Percentiles rank a stretch among this genome's conserved stretches.
Evolutionary conservation across 352 stramenopile genomes (phyloP).

Genomic region (Phytophthora idaei): DNA sequence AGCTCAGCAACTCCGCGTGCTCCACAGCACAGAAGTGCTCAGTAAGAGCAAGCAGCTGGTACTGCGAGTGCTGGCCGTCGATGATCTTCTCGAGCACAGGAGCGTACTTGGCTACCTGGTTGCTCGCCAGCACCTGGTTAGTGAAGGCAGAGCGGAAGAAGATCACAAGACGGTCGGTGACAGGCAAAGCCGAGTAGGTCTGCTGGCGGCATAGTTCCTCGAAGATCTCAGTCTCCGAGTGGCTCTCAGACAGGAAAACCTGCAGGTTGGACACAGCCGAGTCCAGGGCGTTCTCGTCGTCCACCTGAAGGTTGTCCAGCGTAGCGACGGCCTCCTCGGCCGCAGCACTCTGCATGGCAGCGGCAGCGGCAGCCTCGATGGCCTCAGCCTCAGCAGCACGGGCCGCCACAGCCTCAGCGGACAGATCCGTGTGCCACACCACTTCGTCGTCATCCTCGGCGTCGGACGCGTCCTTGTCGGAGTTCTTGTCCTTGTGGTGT

Average conservation of each 20-base stretch:
- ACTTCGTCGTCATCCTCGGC: slow-evolving; percentile 75
- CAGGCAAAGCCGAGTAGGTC: slow-evolving; percentile 90
- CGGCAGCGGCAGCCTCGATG: slow-evolving; percentile 77
- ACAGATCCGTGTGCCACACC: slow-evolving; percentile 89
- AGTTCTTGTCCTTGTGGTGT: slow-evolving; percentile 83
- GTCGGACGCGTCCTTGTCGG: slow-evolving; percentile 69
- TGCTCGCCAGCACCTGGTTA: slow-evolving; percentile 90
- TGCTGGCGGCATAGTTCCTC: slow-evolving; percentile 95
- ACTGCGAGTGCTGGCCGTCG: slow-evolving; percentile 89
- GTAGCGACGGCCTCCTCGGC: slow-evolving; percentile 70
- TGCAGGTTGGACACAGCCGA: slow-evolving; percentile 72
- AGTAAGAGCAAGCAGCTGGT: slow-evolving; percentile 92
- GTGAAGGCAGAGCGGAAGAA: slow-evolving; percentile 92
- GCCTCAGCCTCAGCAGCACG: slow-evolving; percentile 83
- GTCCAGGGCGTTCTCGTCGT: slow-evolving; percentile 85
- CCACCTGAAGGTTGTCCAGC: slow-evolving; percentile 82
- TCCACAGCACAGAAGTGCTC: slow-evolving; percentile 93
- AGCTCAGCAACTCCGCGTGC: slow-evolving; percentile 69
- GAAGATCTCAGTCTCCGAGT: slow-evolving; percentile 69
- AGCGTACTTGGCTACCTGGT: slow-evolving; percentile 90
- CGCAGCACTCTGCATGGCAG: slow-evolving; percentile 64
- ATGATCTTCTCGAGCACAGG: slow-evolving; percentile 87
- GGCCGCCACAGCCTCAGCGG: slow-evolving; percentile 77
- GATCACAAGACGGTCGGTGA: slow-evolving; percentile 94
- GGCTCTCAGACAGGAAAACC: slow-evolving; percentile 55